Evolutionary conservation across 495 filamentous ascomycete species (phyloP), one percentile per base, ranked within the genome.

Genomic region (Penicillium canariense): DNA sequence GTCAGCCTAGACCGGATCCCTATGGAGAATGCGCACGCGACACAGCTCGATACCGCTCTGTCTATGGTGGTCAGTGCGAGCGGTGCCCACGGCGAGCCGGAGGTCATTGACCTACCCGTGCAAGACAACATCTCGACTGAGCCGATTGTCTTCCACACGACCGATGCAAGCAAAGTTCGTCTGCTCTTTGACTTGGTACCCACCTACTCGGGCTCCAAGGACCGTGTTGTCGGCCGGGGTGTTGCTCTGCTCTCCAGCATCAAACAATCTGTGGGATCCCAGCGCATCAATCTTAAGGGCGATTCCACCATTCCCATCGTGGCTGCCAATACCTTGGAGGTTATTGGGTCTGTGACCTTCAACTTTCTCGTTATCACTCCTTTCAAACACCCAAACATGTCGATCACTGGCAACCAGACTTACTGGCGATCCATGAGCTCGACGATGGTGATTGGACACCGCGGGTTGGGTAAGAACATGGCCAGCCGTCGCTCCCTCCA

Each of bases 361-460:
- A 97, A 96, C 65, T 97, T 97, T 64, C 74, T 96, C 12, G 81
- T 97, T 69, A 89, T 98, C 66, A 97, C 90, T 7, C 92, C 94
- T 18, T 98, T 97, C 74, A 81, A 82, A 9, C 95, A 97, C 66
- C 90, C 90, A 3, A 93, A 94, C 48, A 93, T 97, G 87, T 84
- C 87, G 23, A 85, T 97, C 58, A 90, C 88, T 4, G 87, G 88
- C 20, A 80, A 91, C 44, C 88, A 92, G 64, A 97, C 93, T 5
- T 98, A 97, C 69, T 98, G 94, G 94, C 96, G 90, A 71, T 89
- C 86, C 51, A 75, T 89, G 72, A 72, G 83, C 48, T 83, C 83
- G 6, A 88, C 89, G 0, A 96, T 91, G 87, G 82, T 98, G 23
- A 96, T 97, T 58, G 94, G 94, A 23, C 94, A 98, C 70, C 84